Percentiles rank a stretch among this genome's conserved stretches.
These are phyloP conservation scores for Penicillium griseofulvum DNA, from an alignment of 2,329 filamentous ascomycete genomes.

Conservation along the genomic window DNA sequence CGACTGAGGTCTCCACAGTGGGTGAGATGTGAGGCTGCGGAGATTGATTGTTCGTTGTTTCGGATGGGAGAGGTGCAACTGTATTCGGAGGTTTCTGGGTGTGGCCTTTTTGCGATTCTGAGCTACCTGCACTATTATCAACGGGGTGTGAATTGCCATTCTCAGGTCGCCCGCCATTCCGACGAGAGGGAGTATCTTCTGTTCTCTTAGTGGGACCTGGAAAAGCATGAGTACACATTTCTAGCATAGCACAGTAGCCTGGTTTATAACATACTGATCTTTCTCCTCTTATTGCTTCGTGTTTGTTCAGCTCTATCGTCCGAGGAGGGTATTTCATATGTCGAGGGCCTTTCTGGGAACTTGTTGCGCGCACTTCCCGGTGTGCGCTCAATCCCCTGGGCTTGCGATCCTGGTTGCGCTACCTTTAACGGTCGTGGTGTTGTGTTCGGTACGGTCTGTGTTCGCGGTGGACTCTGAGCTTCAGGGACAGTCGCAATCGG, in stretches of 20 bases:
- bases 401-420: slow-evolving; percentile 17
- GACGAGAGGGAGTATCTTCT: slow-evolving; percentile 6
- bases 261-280: slow-evolving; percentile 28
- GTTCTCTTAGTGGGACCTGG: slow-evolving; percentile 14
- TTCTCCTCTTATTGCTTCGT: slow-evolving; percentile 35
- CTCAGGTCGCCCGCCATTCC: neutral
- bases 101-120: neutral
- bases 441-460: slow-evolving; percentile 11
- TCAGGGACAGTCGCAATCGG: slow-evolving; percentile 22
- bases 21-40: neutral
- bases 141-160: neutral
- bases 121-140: slow-evolving; percentile 6
- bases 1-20: neutral
- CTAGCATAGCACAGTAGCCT: neutral
- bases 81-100: neutral
- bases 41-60: neutral
- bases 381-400: slow-evolving; percentile 18
- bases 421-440: slow-evolving; percentile 16
- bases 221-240: slow-evolving; percentile 8
- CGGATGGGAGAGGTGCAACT: neutral
- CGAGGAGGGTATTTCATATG: slow-evolving; percentile 37
- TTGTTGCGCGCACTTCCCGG: slow-evolving; percentile 34
- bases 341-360: slow-evolving; percentile 32
- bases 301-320: slow-evolving; percentile 29
- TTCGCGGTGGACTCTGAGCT: slow-evolving; percentile 19